Evolutionary conservation across 176 grass and related monocot genomes (phyloP).

Genomic region (Oryza punctata): DNA sequence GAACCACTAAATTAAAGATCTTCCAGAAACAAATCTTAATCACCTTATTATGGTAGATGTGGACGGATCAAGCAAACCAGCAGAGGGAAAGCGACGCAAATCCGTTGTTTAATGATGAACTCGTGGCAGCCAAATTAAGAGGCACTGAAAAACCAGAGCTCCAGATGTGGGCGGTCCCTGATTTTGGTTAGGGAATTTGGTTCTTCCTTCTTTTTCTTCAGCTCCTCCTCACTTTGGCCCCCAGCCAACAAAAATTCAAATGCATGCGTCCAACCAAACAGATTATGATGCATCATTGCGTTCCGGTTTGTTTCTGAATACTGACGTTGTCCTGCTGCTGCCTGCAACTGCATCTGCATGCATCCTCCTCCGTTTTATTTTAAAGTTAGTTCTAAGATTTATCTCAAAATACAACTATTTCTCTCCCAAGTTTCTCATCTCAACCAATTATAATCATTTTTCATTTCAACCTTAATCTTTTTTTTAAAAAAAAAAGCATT

Average conservation of each 20-base stretch:
- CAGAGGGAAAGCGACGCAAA: neutral
- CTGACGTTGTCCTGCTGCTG: too few species aligned
- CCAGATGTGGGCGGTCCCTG: neutral
- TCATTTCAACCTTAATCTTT: too few species aligned
- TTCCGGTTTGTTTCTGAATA: neutral
- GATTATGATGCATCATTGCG: neutral
- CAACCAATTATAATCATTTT: too few species aligned
- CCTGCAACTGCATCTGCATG: neutral
- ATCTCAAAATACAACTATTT: too few species aligned
- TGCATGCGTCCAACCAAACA: neutral
- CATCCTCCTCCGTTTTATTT: neutral
- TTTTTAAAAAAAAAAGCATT: too few species aligned
- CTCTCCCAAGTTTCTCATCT: too few species aligned
- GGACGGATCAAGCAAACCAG: neutral
- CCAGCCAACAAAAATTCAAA: neutral
- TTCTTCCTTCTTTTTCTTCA: neutral
- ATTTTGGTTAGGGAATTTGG: neutral
- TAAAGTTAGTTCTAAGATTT: too few species aligned
- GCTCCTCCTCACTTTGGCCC: neutral
- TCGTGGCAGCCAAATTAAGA: neutral
- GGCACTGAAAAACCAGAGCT: neutral
- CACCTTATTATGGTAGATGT: neutral
- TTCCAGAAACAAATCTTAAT: neutral
- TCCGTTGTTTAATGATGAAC: neutral
- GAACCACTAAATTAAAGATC: neutral